A percentile compares a stretch with the other conserved stretches of the same genome.
Conservation (phyloP, 2,329 filamentous ascomycete species). For the Lojkania enalia region DNA sequence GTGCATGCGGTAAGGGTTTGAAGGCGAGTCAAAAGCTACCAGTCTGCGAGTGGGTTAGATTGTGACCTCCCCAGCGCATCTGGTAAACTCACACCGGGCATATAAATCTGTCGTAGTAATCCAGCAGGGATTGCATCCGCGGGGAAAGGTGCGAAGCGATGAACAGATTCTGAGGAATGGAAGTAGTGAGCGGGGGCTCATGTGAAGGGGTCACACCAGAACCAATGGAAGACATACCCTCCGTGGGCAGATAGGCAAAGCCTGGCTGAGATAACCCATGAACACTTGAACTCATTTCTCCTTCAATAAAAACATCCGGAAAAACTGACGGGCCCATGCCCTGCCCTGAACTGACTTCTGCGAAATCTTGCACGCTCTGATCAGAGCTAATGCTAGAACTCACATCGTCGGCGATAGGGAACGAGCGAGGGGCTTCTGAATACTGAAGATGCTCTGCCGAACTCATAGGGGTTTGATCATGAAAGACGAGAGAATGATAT, state of each 20-base stretch:
- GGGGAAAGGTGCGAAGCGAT: conserved; percentile 65
- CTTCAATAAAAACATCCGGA: conserved; percentile 45
- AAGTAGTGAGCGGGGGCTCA: conserved; percentile 45
- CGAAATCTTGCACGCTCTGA: conserved; percentile 49
- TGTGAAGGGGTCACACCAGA: conserved; percentile 43
- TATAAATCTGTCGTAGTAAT: conserved; percentile 92
- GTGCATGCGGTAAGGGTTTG: conserved; percentile 82
- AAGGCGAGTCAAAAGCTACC: conserved; percentile 82
- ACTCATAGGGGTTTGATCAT: conserved; percentile 41
- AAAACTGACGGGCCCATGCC: conserved; percentile 41
- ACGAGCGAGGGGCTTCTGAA: conserved; percentile 40
- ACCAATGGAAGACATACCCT: conserved; percentile 47
- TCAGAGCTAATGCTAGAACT: conserved; percentile 53
- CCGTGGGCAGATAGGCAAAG: conserved; percentile 46
- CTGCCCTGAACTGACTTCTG: conserved; percentile 43
- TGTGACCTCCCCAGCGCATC: too few species aligned
- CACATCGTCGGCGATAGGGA: conserved; percentile 46
- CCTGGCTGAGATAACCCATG: conserved; percentile 42
- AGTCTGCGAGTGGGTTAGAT: too few species aligned
- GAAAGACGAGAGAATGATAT: conserved; percentile 37
- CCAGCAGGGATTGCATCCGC: conserved; percentile 84
- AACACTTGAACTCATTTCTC: conserved; percentile 44
- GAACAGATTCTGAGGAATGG: conserved; percentile 51
- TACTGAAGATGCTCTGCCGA: conserved; percentile 45
- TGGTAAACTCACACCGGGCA: conserved; percentile 86